Conservation (phyloP, 169 alveolate genomes). For the Cystoisospora suis region DNA sequence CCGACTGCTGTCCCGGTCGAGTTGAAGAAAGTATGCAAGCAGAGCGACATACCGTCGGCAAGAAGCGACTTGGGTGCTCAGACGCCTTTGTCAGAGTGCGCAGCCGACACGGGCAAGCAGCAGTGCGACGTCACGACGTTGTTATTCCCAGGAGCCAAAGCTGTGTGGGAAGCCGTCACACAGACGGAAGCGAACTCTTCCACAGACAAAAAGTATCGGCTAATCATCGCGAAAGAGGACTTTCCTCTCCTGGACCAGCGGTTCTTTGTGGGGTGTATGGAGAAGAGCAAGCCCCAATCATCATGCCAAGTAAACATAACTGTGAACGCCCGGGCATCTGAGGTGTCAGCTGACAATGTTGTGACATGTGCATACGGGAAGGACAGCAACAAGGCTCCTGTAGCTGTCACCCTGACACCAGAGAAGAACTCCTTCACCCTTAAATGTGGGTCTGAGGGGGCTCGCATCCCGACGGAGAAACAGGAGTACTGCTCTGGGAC, state of each 20-base stretch:
- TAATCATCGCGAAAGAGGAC: background rate
- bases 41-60: too few relatives aligned
- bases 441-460: background rate
- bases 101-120: too few relatives aligned
- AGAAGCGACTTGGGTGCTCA: too few relatives aligned
- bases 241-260: background rate
- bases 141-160: too few relatives aligned
- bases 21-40: too few relatives aligned
- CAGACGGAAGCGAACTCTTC: too few relatives aligned
- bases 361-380: conserved; percentile 20
- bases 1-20: too few relatives aligned
- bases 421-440: background rate
- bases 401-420: background rate
- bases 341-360: background rate
- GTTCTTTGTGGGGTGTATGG: background rate
- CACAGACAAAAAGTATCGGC: too few relatives aligned
- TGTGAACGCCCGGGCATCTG: background rate
- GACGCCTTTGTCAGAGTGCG: too few relatives aligned
- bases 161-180: too few relatives aligned
- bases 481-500: background rate
- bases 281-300: background rate
- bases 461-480: background rate
- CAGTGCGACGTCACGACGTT: too few relatives aligned
- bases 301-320: background rate
- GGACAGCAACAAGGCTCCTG: background rate